These are phyloP conservation scores for Huntiella omanensis DNA, from an alignment of 2,329 filamentous ascomycete genomes.

Conservation along the genomic window DNA sequence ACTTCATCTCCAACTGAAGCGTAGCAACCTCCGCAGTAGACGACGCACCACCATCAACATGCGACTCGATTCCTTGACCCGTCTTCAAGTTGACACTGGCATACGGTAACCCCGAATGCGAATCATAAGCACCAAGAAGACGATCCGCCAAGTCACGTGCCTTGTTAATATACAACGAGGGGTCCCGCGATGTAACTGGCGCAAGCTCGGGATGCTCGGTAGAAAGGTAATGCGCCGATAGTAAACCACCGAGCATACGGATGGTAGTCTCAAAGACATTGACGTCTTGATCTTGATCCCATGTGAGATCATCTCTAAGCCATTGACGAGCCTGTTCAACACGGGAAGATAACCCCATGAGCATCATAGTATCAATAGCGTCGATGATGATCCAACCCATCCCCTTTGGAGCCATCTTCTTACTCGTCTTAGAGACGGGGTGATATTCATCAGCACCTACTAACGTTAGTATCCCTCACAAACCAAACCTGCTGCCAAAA, in stretches of 20 bases:
- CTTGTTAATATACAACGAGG: slow-evolving; percentile 86
- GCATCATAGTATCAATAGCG: slow-evolving; percentile 84
- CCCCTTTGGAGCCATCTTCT: slow-evolving; percentile 71
- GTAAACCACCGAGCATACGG: slow-evolving; percentile 81
- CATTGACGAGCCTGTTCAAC: slow-evolving; percentile 73
- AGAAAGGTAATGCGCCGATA: slow-evolving; percentile 90
- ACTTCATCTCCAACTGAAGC: slow-evolving; percentile 91
- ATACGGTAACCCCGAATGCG: slow-evolving; percentile 68
- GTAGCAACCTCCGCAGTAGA: slow-evolving; percentile 89
- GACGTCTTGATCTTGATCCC: slow-evolving; percentile 86
- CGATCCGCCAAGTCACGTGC: slow-evolving; percentile 83
- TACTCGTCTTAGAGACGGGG: slow-evolving; percentile 59
- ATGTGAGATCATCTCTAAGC: slow-evolving; percentile 63
- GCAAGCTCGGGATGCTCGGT: slow-evolving; percentile 65
- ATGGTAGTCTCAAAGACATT: slow-evolving; percentile 98
- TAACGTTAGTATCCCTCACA: background rate
- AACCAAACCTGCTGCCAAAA: background rate
- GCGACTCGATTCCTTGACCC: slow-evolving; percentile 57
- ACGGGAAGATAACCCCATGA: slow-evolving; percentile 89
- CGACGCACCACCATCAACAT: slow-evolving; percentile 69
- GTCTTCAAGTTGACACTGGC: slow-evolving; percentile 78
- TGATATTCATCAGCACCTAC: slow-evolving; percentile 70
- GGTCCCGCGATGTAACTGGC: slow-evolving; percentile 50
- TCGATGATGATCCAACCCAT: slow-evolving; percentile 98
- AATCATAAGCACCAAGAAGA: slow-evolving; percentile 73